Conservation (phyloP, 257 asterid genomes). For the Verbascum thapsus region DNA sequence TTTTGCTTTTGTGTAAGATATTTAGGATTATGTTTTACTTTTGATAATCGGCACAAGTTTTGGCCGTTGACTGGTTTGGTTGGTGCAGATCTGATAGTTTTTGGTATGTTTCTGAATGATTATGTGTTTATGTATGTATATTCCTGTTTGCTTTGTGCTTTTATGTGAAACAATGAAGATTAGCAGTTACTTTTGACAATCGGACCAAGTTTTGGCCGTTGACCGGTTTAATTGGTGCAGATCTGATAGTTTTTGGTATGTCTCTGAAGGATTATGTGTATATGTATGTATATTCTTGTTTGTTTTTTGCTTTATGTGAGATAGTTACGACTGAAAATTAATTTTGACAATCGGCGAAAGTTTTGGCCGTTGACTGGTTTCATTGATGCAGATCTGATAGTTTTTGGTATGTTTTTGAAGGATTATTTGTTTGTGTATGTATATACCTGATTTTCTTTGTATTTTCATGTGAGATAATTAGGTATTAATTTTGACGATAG, state of each 20-base stretch:
- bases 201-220: not conserved
- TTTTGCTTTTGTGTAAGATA: not conserved
- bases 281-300: not conserved
- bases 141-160: not conserved
- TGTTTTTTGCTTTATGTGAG: not conserved
- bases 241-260: slow-evolving; percentile 10
- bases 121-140: slow-evolving; percentile 12
- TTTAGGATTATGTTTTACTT: slow-evolving; percentile 15
- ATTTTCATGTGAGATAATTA: too few species aligned
- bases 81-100: slow-evolving; percentile 29
- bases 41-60: slow-evolving; percentile 19
- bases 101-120: not conserved
- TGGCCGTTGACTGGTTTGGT: slow-evolving; percentile 38
- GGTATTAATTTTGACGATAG: too few species aligned
- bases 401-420: not conserved
- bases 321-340: slow-evolving; percentile 10
- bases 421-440: not conserved
- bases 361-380: slow-evolving; percentile 39
- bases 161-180: slow-evolving; percentile 3
- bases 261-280: slow-evolving; percentile 6
- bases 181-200: slow-evolving; percentile 16
- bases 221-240: slow-evolving; percentile 7
- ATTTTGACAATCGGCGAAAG: slow-evolving; percentile 18
- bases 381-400: slow-evolving; percentile 28
- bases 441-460: too few species aligned